Evolutionary conservation across 805 yeast species (phyloP), one percentile per base, ranked within the genome.

Genomic region (Saccharomycopsis capsularis): DNA sequence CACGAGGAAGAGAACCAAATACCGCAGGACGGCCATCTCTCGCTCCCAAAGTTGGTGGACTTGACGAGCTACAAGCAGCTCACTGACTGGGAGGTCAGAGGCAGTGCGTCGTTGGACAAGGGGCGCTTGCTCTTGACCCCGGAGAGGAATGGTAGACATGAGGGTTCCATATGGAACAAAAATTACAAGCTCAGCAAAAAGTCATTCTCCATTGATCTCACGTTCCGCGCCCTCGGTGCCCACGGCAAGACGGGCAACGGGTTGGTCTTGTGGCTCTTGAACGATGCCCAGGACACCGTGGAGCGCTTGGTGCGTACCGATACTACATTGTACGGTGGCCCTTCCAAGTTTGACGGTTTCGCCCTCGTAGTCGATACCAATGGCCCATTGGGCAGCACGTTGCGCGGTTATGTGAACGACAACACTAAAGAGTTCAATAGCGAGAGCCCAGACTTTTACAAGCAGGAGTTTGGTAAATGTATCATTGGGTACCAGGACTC

Each of bases 381-480:
- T 46, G 71, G 74, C 19, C 61, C 61, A 3, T 64, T 72, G 18
- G 74, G 78, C 3, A 65, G 75, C 2, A 76, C 82, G 0, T 58
- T 85, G 44, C 76, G 78, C 59, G 78, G 80, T 1, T 81, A 71
- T 53, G 66, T 76, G 50, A 79, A 75, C 57, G 91, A 84, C 61
- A 85, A 85, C 0, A 51, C 76, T 0, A 63, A 64, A 24, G 63
- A 61, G 9, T 60, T 67, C 11, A 59, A 68, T 40, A 50, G 62
- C 11, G 57, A 68, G 40, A 53, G 53, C 2, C 56, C 57, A 2
- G 58, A 57, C 3, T 47, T 67, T 7, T 64, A 67, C 47, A 57
- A 60, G 2, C 52, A 59, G 34, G 60, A 78, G 0, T 67, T 81
- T 54, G 84, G 82, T 0, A 69, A 75, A 11, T 81, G 87, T 65